Conservation (phyloP, 257 asterid species). For the Primulina eburnea region DNA sequence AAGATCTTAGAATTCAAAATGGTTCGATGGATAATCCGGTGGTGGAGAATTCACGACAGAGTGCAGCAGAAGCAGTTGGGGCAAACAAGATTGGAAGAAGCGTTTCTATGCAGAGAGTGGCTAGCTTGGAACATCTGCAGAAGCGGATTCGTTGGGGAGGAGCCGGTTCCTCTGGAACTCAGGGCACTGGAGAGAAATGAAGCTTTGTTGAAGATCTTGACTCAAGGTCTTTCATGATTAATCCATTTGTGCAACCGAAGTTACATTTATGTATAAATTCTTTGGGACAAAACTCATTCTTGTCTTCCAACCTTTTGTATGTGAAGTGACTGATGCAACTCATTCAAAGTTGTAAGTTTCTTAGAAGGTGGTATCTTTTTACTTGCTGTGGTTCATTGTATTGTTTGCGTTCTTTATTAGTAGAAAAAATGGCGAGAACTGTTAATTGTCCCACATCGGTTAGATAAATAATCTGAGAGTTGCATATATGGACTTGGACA, state of each 20-base stretch:
- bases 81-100: slow-evolving; percentile 52
- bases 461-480: too few species aligned
- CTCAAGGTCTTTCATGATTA: neutral
- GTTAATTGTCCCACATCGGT: too few species aligned
- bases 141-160: slow-evolving; percentile 70
- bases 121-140: slow-evolving; percentile 93
- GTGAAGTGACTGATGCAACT: neutral
- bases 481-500: too few species aligned
- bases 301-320: neutral
- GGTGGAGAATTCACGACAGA: slow-evolving; percentile 33
- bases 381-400: neutral
- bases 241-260: neutral
- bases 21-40: slow-evolving; percentile 39
- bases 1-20: slow-evolving; percentile 41
- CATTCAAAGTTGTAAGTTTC: too few species aligned
- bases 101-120: slow-evolving; percentile 77
- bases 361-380: too few species aligned
- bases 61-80: slow-evolving; percentile 33
- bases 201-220: neutral
- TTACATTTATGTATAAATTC: neutral
- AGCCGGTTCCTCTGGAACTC: slow-evolving; percentile 34
- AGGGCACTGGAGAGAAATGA: slow-evolving; percentile 33
- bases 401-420: neutral
- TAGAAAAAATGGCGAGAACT: neutral
- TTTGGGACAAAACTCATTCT: neutral